phyloP scores from a whole-genome alignment of 1,284 basidiomycete species.

The Meripilus lineatus region DNA sequence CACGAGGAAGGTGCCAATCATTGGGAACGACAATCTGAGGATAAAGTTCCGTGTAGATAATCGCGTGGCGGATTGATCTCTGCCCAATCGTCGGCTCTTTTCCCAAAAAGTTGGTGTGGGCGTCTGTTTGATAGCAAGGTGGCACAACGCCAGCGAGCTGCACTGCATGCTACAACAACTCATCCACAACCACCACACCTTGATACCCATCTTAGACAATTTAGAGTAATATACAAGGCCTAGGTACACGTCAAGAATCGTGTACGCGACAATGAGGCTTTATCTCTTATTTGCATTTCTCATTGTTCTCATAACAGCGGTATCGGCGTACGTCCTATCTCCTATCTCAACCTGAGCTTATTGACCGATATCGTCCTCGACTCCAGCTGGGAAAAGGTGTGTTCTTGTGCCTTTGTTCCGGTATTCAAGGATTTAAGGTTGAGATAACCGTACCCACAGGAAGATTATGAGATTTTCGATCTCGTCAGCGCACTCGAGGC shows the following conservation, averaged over 20 bases:
- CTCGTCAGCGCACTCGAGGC: slow-evolving; percentile 81
- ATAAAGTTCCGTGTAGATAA: slow-evolving; percentile 19
- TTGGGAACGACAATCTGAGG: no score
- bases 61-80: slow-evolving; percentile 16
- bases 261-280: slow-evolving; percentile 28
- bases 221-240: no score
- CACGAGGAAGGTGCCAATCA: no score
- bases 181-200: no score
- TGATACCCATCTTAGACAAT: no score
- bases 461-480: slow-evolving; percentile 95
- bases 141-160: no score
- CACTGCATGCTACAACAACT: no score
- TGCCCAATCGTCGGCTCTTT: no score
- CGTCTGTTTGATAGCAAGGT: no score
- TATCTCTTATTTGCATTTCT: slow-evolving; percentile 24
- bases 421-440: not conserved
- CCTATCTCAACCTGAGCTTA: not conserved
- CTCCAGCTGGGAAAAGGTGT: slow-evolving; percentile 9
- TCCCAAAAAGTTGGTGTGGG: no score
- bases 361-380: not conserved
- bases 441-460: slow-evolving; percentile 35
- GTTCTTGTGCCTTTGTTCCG: not conserved
- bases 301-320: slow-evolving; percentile 27
- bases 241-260: no score
- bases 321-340: slow-evolving; percentile 28